Evolutionary conservation across 345 rosid species (phyloP), one percentile per base, ranked within the genome.

Genomic region (Sonneratia caseolaris): DNA sequence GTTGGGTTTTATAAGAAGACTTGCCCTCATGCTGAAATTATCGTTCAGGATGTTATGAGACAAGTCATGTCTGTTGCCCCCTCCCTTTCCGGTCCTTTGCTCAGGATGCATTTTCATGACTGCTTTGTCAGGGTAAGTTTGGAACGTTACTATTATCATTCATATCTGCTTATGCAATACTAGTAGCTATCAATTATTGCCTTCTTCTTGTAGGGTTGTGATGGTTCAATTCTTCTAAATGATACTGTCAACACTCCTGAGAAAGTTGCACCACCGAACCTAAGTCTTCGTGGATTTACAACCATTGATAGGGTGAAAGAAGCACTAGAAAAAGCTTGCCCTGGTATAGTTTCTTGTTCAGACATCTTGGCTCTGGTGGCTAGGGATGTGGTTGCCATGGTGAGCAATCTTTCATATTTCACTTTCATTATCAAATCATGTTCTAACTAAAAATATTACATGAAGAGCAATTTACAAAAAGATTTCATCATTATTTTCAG

Each of bases 181-280:
- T 27, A 27, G 32, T 27, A 27, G 32, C 32, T 27, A 27, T 27
- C 32, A 27, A 27, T 27, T 27, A 27, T 27, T 27, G 32, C 32
- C 32, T 27, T 27, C 32, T 27, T 27, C 32, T 27, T 27, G 32
- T 16, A 89, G 98, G 98, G 98, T 49, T 91, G 97, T 8, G 98
- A 93, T 9, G 98, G 81, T 0, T 93, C 97, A 15, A 75, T 93
- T 22, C 75, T 93, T 73, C 68, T 92, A 62, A 80, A 89, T 71
- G 81, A 88, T 1, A 75, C 74, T 27, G 32, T 27, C 78, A 68
- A 49, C 75, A 77, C 32, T 27, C 32, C 83, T 49, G 97, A 92
- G 74, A 92, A 85, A 47, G 79, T 76, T 35, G 80, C 88, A n/a
- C 0, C 16, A 66, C 87, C 97, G 40, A 91, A 93, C 75, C 75